These are phyloP conservation scores for Morella rubra DNA, from an alignment of 306 rosid genomes.

Conservation along the genomic window DNA sequence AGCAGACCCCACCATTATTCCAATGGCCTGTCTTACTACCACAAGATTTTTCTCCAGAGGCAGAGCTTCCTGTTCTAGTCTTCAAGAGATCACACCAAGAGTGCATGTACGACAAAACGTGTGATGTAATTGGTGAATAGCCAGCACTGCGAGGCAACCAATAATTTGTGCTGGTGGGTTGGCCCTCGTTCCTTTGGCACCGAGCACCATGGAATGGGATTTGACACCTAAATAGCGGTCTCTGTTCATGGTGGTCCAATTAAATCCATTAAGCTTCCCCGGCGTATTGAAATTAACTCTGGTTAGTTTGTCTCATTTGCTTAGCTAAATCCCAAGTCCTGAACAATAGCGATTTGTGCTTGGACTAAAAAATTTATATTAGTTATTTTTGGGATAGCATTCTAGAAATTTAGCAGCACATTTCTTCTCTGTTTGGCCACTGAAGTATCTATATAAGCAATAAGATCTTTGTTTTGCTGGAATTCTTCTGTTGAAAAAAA, in stretches of 20 bases:
- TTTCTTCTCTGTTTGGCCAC: too few species aligned
- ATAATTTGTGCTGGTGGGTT: constrained; percentile 4
- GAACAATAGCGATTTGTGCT: too few species aligned
- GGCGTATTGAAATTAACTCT: not conserved
- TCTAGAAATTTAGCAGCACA: too few species aligned
- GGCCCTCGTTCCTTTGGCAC: not conserved
- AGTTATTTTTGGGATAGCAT: too few species aligned
- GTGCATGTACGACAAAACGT: not conserved
- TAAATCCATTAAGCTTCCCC: not conserved
- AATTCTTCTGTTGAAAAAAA: too few species aligned
- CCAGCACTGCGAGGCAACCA: not conserved
- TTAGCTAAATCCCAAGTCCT: too few species aligned
- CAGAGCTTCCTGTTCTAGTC: not conserved
- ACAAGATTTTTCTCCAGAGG: not conserved
- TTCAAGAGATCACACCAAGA: not conserved
- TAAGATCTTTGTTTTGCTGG: too few species aligned
- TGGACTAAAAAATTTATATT: too few species aligned
- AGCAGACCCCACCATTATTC: constrained; percentile 1
- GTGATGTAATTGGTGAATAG: not conserved
- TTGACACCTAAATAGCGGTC: not conserved
- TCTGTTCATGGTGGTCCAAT: not conserved
- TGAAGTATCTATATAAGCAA: too few species aligned
- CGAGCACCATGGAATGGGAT: not conserved
- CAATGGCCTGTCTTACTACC: not conserved
- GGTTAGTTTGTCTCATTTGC: not conserved